Base-by-base conservation (phyloP, 2,329 filamentous ascomycete genomes). In the Aspergillus hiratsukae region DNA sequence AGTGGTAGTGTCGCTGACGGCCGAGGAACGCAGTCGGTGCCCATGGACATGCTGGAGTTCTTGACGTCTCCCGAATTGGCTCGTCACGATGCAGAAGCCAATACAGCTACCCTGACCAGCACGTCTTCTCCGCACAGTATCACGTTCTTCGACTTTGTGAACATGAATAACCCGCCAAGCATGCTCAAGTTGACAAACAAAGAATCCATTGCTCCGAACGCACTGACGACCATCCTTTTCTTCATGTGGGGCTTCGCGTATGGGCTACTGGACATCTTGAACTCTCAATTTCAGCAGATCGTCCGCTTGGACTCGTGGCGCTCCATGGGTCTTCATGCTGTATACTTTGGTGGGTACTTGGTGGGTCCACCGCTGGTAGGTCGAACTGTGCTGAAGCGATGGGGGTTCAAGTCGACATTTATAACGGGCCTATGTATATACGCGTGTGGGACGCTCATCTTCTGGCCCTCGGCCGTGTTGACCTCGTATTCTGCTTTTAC, bases 181-280 rank as follows among this genome's bases (percentile, higher is more conserved):
- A 81, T 87, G 73, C 78, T 85, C 1, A 77, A 84, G 17, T 71
- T 85, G 68, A 83, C 75, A 31, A 83, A 80, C 58, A 74, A 75
- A 52, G 82, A 87, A 61, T 84, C 82, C 0, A 66, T 85, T 9
- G 80, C 81, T 40, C 83, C 83, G 0, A 77, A 83, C 23, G 74
- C 80, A 1, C 61, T 90, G 60, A 90, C 95, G 23, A 90, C 89
- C 1, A 82, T 92, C 6, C 78, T 96, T 0, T 96, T 96, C 74
- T 86, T 96, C 61, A 77, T 96, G 2, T 96, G 91, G 91, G 92
- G 92, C 0, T 88, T 96, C 56, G 91, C 91, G 0, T 96, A 96
- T 64, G 92, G 92, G 0, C 81, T 96, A 1, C 78, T 96, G 5
- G 91, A 94, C 66, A 88, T 87, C 0, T 81, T 97, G 28, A 96